A percentile compares a stretch with the other conserved stretches of the same genome.
These are phyloP conservation scores for Vanilla planifolia DNA, from an alignment of 106 monocot genomes.

Conservation along the genomic window DNA sequence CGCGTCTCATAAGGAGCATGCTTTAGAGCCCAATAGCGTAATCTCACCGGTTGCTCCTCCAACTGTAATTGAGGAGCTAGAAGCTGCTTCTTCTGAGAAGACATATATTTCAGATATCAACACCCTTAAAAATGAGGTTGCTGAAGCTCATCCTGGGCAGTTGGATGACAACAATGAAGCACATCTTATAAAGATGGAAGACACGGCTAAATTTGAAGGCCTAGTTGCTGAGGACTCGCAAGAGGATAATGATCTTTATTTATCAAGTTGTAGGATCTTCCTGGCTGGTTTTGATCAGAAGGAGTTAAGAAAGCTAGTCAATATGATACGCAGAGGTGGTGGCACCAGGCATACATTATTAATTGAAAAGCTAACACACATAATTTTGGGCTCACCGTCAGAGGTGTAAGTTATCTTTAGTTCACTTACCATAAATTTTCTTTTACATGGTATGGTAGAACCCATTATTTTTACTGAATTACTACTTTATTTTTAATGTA, in stretches of 20 bases:
- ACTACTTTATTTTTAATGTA: conserved; percentile 27
- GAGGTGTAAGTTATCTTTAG: conserved; percentile 57
- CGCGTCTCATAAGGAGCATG: conserved; percentile 39
- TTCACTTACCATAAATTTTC: conserved; percentile 3
- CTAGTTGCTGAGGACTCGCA: conserved; percentile 85
- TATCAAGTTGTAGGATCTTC: conserved; percentile 72
- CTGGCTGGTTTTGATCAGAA: conserved; percentile 71
- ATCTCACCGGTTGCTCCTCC: conserved; percentile 32
- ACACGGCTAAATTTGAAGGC: conserved; percentile 25
- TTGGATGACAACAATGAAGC: conserved; percentile 20
- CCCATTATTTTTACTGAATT: too few species aligned
- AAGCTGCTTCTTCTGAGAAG: conserved; percentile 43
- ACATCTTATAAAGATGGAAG: conserved; percentile 17
- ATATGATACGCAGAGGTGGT: conserved; percentile 83
- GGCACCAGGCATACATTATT: conserved; percentile 66
- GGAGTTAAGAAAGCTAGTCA: conserved; percentile 45
- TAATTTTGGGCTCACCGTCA: conserved; percentile 77
- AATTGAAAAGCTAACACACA: conserved; percentile 85
- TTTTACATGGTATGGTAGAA: too few species aligned
- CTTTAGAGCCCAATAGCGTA: conserved; percentile 27
- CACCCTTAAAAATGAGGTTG: conserved; percentile 14
- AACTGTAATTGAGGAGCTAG: conserved; percentile 29
- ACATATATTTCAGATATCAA: conserved; percentile 34
- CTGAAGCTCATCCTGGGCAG: conserved; percentile 13
- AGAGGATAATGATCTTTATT: conserved; percentile 79